Base-by-base conservation (phyloP, 495 filamentous ascomycete genomes). In the Hyaloscypha hepaticicola region DNA sequence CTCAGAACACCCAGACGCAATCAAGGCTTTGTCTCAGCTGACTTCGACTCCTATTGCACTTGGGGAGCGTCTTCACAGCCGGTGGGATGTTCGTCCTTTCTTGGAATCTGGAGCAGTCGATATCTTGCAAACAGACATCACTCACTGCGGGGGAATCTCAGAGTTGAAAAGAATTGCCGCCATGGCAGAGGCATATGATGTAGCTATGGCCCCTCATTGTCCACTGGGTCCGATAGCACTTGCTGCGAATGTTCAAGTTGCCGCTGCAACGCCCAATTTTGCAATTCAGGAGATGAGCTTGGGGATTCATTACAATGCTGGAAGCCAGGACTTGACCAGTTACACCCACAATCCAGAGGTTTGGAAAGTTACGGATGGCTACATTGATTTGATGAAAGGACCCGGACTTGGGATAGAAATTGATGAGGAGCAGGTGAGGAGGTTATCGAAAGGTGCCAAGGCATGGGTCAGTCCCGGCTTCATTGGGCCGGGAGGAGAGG, bases 261-360 rank as follows among this genome's bases (percentile, higher is more conserved):
- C 83, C 34, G 77, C 87, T 34, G 73, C 77, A 12, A 85, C 79
- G 31, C 77, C 88, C 1, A 92, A 93, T 70, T 91, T 91, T 72
- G 85, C 81, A 33, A 92, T 93, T 56, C 90, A 91, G 74, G 90
- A 93, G 78, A 92, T 92, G 90, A 85, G 84, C 60, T 67, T 90
- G 55, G 90, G 88, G 0, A 92, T 93, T 58, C 90, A 93, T 74
- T 93, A 93, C 72, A 92, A 92, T 68, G 77, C 77, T 21, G 85
- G 82, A 41, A 83, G 74, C 9, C 86, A 88, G 8, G 89, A 93
- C 74, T 77, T 92, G 50, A 82, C 77, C 1, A 90, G 79, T 63
- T 93, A 92, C 68, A 78, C 87, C 6, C 83, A 82, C 64, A 84
- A 91, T 71, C 76, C 82, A 0, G 78, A 79, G 51, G 84, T 90